Percentiles rank a stretch among this genome's conserved stretches.
Evolutionary conservation across 495 filamentous ascomycete genomes (phyloP).

Genomic region (Rostrohypoxylon terebratum): DNA sequence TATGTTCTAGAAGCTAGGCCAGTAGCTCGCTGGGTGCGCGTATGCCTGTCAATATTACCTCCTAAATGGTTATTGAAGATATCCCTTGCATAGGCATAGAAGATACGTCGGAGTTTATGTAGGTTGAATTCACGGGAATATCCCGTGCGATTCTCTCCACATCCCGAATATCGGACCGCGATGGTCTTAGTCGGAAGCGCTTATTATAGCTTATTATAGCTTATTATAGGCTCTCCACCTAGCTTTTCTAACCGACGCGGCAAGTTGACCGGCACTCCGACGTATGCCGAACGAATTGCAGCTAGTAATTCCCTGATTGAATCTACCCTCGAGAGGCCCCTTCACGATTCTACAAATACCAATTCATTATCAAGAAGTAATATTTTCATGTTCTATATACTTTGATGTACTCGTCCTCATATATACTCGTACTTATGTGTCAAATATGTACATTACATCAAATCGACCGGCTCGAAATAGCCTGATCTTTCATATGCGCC

Average conservation of each 20-base stretch:
- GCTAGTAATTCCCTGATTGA: not conserved
- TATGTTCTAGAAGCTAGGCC: not conserved
- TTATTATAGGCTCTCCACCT: constrained; percentile 23
- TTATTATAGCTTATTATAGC: constrained; percentile 23
- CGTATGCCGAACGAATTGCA: not conserved
- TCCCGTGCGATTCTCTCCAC: constrained; percentile 19
- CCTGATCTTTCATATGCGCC: constrained; percentile 12
- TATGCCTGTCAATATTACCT: not conserved
- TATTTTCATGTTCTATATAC: not conserved
- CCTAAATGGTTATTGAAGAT: not conserved
- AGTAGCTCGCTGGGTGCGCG: not conserved
- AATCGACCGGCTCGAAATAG: not conserved
- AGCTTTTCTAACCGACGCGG: constrained; percentile 19
- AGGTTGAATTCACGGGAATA: constrained; percentile 8
- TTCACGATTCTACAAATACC: not conserved
- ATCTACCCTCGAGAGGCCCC: not conserved
- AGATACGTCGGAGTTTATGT: not conserved
- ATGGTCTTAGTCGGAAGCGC: constrained; percentile 11
- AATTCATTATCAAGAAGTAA: not conserved
- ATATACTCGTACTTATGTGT: constrained; percentile 9
- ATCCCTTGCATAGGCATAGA: too few relatives aligned
- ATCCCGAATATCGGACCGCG: constrained; percentile 48
- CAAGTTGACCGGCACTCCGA: constrained; percentile 31
- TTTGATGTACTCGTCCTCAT: not conserved
- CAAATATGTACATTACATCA: constrained; percentile 30